A percentile compares a stretch with the other conserved stretches of the same genome.
Conservation (phyloP, 2,329 filamentous ascomycete genomes). For the Blastomyces silverae region DNA sequence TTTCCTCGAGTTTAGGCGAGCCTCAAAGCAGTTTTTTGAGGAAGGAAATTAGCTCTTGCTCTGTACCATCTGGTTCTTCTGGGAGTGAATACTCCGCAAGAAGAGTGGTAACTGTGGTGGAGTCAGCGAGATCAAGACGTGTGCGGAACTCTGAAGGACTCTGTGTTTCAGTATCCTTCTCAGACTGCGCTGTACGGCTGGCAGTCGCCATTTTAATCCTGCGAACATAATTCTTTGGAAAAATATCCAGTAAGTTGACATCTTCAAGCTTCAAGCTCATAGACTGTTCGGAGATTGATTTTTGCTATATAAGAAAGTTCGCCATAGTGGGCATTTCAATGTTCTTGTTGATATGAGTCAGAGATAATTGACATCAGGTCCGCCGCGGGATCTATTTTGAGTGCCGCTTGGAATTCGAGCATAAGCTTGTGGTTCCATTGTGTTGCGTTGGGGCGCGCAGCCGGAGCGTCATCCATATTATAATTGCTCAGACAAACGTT, state of each 20-base stretch:
- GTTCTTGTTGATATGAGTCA: conserved; percentile 21
- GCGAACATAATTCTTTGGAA: conserved; percentile 24
- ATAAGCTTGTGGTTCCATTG: conserved; percentile 26
- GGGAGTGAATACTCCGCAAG: neutral
- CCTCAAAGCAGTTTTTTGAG: too few relatives aligned
- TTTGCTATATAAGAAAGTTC: conserved; percentile 19
- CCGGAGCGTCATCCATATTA: neutral
- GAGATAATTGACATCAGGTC: conserved; percentile 26
- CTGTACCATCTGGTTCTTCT: neutral
- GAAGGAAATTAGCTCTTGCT: neutral
- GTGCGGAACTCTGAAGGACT: neutral
- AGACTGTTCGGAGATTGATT: conserved; percentile 20
- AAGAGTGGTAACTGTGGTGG: conserved; percentile 14
- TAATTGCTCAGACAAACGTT: neutral
- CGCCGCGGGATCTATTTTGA: conserved; percentile 22
- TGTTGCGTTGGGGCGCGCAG: conserved; percentile 13
- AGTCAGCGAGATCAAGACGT: conserved; percentile 4
- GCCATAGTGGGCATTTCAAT: conserved; percentile 18
- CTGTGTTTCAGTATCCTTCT: neutral
- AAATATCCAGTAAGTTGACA: conserved; percentile 22
- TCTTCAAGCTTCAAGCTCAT: conserved; percentile 10
- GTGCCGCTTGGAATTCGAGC: conserved; percentile 21
- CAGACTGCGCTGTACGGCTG: conserved; percentile 9
- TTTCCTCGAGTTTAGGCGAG: too few relatives aligned
- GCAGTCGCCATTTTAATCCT: conserved; percentile 23